These are phyloP conservation scores for Westerdykella aurantiaca DNA, from an alignment of 2,329 filamentous ascomycete species.

Conservation along the genomic window DNA sequence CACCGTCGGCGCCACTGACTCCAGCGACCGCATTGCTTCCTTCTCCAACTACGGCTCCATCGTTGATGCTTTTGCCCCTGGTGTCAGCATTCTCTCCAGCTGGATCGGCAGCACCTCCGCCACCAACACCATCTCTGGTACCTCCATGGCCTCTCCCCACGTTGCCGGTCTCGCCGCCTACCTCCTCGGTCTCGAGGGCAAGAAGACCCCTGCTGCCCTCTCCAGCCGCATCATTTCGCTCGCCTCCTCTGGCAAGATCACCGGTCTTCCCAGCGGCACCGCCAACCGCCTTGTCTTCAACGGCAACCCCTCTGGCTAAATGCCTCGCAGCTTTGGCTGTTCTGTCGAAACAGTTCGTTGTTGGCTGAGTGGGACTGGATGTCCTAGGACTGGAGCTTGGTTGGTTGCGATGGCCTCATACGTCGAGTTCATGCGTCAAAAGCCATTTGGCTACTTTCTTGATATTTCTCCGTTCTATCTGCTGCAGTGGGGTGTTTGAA, in stretches of 20 bases:
- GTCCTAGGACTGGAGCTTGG: neutral
- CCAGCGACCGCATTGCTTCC: conserved; percentile 28
- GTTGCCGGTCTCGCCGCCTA: conserved; percentile 62
- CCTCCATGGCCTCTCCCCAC: conserved; percentile 61
- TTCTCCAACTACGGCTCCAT: conserved; percentile 39
- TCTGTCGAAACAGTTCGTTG: too few relatives aligned
- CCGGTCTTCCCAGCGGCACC: conserved; percentile 9
- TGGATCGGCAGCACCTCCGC: conserved; percentile 32
- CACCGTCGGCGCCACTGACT: conserved; percentile 39
- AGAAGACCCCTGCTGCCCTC: conserved; percentile 10
- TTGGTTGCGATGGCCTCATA: neutral
- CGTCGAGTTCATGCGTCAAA: neutral
- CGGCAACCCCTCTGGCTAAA: conserved; percentile 8
- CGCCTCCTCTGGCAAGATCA: conserved; percentile 4
- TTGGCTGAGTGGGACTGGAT: too few relatives aligned
- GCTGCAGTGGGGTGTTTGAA: too few relatives aligned
- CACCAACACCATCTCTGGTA: conserved; percentile 47
- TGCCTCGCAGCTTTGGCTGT: neutral
- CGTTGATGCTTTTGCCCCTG: conserved; percentile 31
- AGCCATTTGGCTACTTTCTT: neutral
- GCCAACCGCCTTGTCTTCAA: conserved; percentile 16
- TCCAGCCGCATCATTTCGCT: conserved; percentile 14
- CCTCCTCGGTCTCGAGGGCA: conserved; percentile 49
- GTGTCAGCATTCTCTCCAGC: conserved; percentile 38
- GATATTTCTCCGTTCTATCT: too few relatives aligned